Conservation (phyloP, 164 flowering plant species). For the Chimonanthus praecox region DNA sequence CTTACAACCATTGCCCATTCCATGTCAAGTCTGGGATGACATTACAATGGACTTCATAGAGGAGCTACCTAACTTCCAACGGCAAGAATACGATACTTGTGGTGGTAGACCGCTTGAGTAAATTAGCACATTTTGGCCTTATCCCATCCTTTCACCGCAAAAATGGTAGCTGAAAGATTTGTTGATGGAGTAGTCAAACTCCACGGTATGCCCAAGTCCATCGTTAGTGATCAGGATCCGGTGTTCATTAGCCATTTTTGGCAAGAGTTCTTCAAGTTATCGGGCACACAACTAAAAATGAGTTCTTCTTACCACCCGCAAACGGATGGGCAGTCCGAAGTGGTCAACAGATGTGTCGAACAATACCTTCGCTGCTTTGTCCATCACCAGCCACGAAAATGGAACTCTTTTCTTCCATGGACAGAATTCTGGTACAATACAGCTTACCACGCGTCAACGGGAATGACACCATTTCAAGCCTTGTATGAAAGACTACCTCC, state of each 20-base stretch:
- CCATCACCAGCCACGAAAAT: background rate
- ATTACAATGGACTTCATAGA: constrained; percentile 6
- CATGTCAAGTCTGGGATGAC: background rate
- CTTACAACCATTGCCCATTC: background rate
- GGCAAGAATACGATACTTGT: background rate
- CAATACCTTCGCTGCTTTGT: background rate
- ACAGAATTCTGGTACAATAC: background rate
- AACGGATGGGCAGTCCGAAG: constrained; percentile 1
- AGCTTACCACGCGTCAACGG: background rate
- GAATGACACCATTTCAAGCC: background rate
- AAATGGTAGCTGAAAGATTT: background rate
- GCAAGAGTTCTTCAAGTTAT: background rate
- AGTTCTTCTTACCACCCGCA: background rate
- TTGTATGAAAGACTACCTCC: background rate
- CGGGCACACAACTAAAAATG: background rate
- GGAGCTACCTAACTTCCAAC: background rate
- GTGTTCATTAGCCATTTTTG: too few relatives aligned
- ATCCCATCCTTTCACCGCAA: background rate
- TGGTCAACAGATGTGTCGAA: background rate
- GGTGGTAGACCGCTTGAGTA: constrained; percentile 1
- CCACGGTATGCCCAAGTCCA: background rate
- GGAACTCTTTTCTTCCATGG: background rate
- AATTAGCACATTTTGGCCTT: background rate
- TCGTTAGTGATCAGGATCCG: background rate
- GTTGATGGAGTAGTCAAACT: background rate